Conservation (phyloP, 805 yeast genomes). For the Candida khao-thaluensis region DNA sequence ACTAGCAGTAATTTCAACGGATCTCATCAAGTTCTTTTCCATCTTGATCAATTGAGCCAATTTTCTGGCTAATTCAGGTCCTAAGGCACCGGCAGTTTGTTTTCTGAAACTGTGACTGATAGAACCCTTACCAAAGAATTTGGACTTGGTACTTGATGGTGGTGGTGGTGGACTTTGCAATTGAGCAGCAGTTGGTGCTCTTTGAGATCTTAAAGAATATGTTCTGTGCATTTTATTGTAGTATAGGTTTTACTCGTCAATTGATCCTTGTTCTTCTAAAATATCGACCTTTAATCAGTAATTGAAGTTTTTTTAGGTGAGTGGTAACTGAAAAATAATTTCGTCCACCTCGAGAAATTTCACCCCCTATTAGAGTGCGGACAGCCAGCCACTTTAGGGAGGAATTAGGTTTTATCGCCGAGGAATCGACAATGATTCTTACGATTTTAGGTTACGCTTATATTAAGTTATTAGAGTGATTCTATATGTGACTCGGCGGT, state of each 20-base stretch:
- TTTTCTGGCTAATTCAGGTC: conserved; percentile 93
- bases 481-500: no score
- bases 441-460: no score
- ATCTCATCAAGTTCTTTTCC: conserved; percentile 94
- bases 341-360: conserved; percentile 6
- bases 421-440: no score
- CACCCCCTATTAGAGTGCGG: conserved; percentile 4
- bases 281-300: background rate
- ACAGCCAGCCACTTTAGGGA: conserved; percentile 7
- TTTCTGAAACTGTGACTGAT: conserved; percentile 72
- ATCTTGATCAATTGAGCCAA: conserved; percentile 89
- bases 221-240: conserved; percentile 68
- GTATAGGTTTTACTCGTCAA: background rate
- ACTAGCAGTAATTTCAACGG: conserved; percentile 86
- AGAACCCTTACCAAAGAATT: conserved; percentile 74
- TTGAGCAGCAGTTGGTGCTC: conserved; percentile 83
- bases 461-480: no score
- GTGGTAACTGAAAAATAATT: conserved; percentile 4
- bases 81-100: conserved; percentile 85
- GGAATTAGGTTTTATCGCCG: background rate
- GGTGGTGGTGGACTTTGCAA: conserved; percentile 81
- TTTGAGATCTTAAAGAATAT: conserved; percentile 71
- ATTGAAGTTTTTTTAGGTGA: background rate
- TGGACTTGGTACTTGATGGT: conserved; percentile 67
- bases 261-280: background rate